Evolutionary conservation across 345 rosid species (phyloP), one percentile per base, ranked within the genome.

Genomic region (Citrus trifoliata): DNA sequence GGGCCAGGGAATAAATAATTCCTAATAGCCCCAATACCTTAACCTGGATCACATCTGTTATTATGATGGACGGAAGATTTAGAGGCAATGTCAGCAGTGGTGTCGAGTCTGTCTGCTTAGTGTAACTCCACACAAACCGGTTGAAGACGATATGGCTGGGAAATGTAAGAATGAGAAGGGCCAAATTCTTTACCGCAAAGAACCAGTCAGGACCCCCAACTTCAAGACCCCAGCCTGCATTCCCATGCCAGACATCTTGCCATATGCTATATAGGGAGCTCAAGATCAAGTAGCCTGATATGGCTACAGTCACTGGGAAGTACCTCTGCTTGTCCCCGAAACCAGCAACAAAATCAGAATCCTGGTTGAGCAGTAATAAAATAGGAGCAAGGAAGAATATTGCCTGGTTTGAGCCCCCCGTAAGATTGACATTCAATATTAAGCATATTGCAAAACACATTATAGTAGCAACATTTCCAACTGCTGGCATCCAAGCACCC

Each of bases 401-500:
- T 53, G 98, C 99, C 76, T 89, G 93, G 85, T 91, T 94, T 53
- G 99, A 97, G 24, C 99, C 98, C 24, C 98, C 99, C 0, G 98
- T 89, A 73, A 94, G 82, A 78, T 89, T 89, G 79, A 92, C 81
- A 73, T 94, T 97, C 88, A 94, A 86, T 81, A 94, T 93, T 74
- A 97, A 82, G 91, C 99, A 97, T 81, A 92, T 94, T 32, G 98
- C 95, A 76, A 97, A 97, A 86, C 99, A 97, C 97, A 93, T 91
- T 35, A 91, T 80, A 6, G 99, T 92, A 42, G 99, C 98, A 25
- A 94, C 95, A 32, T 97, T 97, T 42, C 99, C 99, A 27, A 93
- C 94, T 0, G 96, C 91, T 0, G 99, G 99, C 99, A 97, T 97
- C 99, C 99, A 97, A 28, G 98, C 97, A 73, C 98, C 99, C 78